Evolutionary conservation across 2,329 filamentous ascomycete species (phyloP).

Genomic region (Hypoxylon sp.): DNA sequence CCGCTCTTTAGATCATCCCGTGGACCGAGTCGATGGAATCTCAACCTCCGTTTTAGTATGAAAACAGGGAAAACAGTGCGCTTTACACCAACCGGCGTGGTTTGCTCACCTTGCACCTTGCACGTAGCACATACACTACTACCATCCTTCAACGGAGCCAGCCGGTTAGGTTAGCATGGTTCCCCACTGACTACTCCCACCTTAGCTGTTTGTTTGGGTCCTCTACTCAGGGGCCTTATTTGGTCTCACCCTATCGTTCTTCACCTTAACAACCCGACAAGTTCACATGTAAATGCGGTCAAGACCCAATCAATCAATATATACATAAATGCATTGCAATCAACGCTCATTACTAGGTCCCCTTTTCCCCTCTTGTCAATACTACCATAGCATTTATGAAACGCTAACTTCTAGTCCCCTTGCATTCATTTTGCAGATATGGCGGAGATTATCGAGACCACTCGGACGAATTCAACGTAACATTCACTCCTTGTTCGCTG

Average conservation of each 20-base stretch:
- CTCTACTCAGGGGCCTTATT: conserved; percentile 31
- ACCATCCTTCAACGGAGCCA: conserved; percentile 38
- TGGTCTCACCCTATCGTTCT: conserved; percentile 27
- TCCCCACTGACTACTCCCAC: conserved; percentile 41
- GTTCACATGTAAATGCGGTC: conserved; percentile 41
- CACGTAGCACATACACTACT: conserved; percentile 10
- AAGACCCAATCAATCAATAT: conserved; percentile 23
- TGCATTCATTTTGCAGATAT: conserved; percentile 37
- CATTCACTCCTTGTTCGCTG: conserved; percentile 31
- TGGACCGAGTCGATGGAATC: conserved; percentile 22
- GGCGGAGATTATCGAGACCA: conserved; percentile 37
- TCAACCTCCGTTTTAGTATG: conserved; percentile 12
- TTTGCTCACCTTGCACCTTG: conserved; percentile 31
- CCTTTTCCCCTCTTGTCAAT: conserved; percentile 26
- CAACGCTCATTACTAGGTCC: conserved; percentile 14
- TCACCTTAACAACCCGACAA: conserved; percentile 36
- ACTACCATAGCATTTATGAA: conserved; percentile 34
- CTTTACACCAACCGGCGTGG: conserved; percentile 17
- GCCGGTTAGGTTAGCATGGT: conserved; percentile 35
- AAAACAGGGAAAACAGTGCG: conserved; percentile 9
- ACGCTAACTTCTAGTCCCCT: conserved; percentile 34
- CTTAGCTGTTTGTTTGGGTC: conserved; percentile 27
- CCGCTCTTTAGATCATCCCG: conserved; percentile 18
- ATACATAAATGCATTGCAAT: conserved; percentile 18
- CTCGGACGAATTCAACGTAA: conserved; percentile 38